A percentile compares a stretch with the other conserved stretches of the same genome.
These are phyloP conservation scores for Tricholoma saponaceum DNA, from an alignment of 768 basidiomycete species.

Conservation along the genomic window DNA sequence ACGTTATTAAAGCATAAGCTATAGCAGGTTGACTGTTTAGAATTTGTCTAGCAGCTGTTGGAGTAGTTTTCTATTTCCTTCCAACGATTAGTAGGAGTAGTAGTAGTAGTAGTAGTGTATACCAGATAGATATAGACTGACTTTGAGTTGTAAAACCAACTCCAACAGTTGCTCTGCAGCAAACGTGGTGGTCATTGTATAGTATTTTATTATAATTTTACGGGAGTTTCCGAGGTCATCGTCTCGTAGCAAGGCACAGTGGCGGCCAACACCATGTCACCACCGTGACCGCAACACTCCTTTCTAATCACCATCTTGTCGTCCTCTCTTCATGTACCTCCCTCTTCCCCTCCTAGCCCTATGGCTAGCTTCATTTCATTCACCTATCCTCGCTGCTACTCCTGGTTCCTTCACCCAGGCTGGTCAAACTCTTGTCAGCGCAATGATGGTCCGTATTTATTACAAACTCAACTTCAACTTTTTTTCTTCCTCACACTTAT, in stretches of 20 bases:
- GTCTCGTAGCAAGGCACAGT: too few species aligned
- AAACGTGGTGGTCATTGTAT: conserved; percentile 43
- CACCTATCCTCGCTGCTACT: conserved; percentile 29
- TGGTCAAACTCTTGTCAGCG: conserved; percentile 44
- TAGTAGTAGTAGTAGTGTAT: background rate
- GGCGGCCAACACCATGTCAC: too few species aligned
- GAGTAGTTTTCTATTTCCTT: conserved; percentile 80
- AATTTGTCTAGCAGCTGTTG: conserved; percentile 62
- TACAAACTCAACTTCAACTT: conserved; percentile 9
- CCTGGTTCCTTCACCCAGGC: conserved; percentile 43
- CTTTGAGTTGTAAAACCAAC: conserved; percentile 73
- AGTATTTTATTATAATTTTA: too few species aligned
- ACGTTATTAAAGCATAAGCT: conserved; percentile 68
- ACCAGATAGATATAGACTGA: conserved; percentile 15
- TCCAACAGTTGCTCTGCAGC: conserved; percentile 69
- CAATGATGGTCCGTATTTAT: conserved; percentile 46
- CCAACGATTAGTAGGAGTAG: background rate
- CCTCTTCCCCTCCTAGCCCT: conserved; percentile 24
- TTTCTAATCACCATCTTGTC: background rate
- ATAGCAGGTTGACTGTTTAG: conserved; percentile 72
- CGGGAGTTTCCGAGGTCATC: background rate
- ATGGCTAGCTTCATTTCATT: conserved; percentile 35
- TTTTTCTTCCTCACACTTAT: background rate
- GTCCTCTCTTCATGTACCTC: conserved; percentile 7
- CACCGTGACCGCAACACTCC: background rate